These are phyloP conservation scores for Camellia oleifera DNA, from an alignment of 179 eudicot genomes.

Conservation along the genomic window DNA sequence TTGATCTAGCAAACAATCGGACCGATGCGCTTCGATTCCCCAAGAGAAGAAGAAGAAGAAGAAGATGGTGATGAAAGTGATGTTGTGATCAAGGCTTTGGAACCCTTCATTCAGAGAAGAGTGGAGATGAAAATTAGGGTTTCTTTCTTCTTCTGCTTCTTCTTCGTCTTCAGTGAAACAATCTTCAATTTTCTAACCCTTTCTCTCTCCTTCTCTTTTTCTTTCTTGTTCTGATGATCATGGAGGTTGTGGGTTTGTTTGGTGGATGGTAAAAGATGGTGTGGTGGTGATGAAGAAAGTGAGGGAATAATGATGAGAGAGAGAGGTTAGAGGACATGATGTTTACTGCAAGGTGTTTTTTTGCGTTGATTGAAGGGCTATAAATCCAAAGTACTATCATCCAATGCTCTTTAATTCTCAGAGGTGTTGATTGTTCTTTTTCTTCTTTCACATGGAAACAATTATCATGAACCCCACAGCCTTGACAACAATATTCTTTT, in stretches of 20 bases:
- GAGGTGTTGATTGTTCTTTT: background rate
- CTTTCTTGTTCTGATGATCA: constrained; percentile 20
- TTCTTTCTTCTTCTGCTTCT: constrained; percentile 26
- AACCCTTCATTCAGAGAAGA: background rate
- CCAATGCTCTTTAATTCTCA: background rate
- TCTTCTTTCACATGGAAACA: constrained; percentile 13
- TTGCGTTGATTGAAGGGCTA: constrained; percentile 14
- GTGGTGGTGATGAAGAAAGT: constrained; percentile 23
- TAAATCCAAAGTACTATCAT: background rate
- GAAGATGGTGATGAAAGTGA: background rate
- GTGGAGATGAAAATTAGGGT: constrained; percentile 35
- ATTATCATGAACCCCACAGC: constrained; percentile 9
- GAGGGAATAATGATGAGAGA: constrained; percentile 46
- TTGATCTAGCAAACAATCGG: constrained; percentile 34
- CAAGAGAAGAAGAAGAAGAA: background rate
- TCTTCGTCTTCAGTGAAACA: constrained; percentile 6
- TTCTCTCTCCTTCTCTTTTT: constrained; percentile 18
- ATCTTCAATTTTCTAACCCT: background rate
- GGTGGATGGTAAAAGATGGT: constrained; percentile 21
- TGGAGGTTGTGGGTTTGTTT: constrained; percentile 24
- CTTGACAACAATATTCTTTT: background rate
- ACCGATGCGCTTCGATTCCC: constrained; percentile 64
- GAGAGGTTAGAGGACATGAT: constrained; percentile 32
- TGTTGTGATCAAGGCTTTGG: background rate
- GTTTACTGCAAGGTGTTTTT: constrained; percentile 9